Evolutionary conservation across 345 rosid genomes (phyloP), one percentile per base, ranked within the genome.

Genomic region (Lepidium didymum): DNA sequence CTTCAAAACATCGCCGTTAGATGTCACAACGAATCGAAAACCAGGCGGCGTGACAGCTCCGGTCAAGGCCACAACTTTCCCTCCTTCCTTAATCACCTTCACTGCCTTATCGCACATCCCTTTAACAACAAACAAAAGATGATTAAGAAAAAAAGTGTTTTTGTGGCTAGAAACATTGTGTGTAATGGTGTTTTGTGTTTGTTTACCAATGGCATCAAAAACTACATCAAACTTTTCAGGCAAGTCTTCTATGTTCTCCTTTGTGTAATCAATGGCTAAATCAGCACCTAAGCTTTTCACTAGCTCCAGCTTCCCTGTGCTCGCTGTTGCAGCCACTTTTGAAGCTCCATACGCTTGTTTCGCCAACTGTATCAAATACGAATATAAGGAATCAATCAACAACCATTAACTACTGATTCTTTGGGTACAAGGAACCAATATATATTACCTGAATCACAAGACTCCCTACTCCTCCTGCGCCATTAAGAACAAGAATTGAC

Each of bases 401-500:
- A 59, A 40, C 7, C 27, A 52, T 9, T 25, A 52, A 52, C 9
- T 43, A 18, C 27, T 61, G 35, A 12, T 25, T 38, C 45, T 33
- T 41, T n/a, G 4, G 4, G 35, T 3, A 53, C 46, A 44, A 62
- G 34, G 13, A 70, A 52, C 46, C 0, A 71, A 0, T 0, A 13
- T 4, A 23, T 29, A 19, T 9, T 56, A 92, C 98, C 96, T 93
- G 98, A 81, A 93, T 86, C 68, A 79, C 96, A 15, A 93, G 84
- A 79, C 94, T 90, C 68, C 98, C 98, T 80, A 93, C 98, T 44
- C 98, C 97, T 53, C 98, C 98, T 23, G 97, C 83, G 21, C 97
- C 97, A 42, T 87, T 87, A 62, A 93, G 75, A 62, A 93, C 88
- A 44, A 93, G 96, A 75, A 93, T 83, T 0, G 96, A 90, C 78